Percentiles rank a stretch among this genome's conserved stretches.
phyloP scores from a whole-genome alignment of 2,329 filamentous ascomycete genomes.

The Claviceps sorghi region DNA sequence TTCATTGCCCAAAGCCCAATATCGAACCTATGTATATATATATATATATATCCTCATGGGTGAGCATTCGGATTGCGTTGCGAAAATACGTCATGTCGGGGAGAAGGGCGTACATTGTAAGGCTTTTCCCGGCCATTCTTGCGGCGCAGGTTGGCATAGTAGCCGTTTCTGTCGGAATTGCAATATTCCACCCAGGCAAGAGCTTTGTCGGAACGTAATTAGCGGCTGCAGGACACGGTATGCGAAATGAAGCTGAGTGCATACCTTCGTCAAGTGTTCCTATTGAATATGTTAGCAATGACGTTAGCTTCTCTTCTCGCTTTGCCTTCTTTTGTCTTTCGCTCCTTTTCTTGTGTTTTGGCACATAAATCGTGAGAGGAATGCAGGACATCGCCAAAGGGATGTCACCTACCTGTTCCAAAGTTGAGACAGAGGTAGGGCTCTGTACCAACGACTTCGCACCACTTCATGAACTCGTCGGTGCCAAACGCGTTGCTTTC shows the following conservation, averaged over 20 bases:
- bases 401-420: not conserved
- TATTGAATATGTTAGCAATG: not conserved
- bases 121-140: conserved; percentile 1
- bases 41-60: not conserved
- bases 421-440: not conserved
- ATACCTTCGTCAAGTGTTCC: not conserved
- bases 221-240: not conserved
- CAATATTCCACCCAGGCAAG: not conserved
- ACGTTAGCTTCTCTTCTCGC: not conserved
- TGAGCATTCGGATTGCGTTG: not conserved
- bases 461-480: conserved; percentile 1
- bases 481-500: not conserved
- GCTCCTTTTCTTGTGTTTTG: not conserved
- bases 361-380: not conserved
- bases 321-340: not conserved
- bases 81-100: not conserved
- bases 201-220: not conserved
- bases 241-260: not conserved
- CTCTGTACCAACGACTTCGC: not conserved
- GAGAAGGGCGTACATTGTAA: not conserved
- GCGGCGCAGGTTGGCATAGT: not conserved
- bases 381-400: not conserved
- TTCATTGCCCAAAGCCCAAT: not conserved
- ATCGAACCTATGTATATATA: not conserved
- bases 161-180: not conserved